Evolutionary conservation across 176 grass and related monocot genomes (phyloP).

Genomic region (Puya raimondii): DNA sequence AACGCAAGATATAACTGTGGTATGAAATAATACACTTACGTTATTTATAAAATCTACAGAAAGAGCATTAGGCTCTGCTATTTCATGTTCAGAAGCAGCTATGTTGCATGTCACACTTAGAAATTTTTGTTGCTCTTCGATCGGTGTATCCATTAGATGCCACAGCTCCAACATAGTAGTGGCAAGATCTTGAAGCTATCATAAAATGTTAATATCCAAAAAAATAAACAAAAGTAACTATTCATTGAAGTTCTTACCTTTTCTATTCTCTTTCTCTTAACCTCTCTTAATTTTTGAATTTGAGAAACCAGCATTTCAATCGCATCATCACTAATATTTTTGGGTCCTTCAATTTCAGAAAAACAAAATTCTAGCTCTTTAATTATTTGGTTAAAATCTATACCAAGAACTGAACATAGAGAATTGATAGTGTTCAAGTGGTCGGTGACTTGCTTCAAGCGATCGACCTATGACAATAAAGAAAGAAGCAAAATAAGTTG

Average conservation of each 20-base stretch:
- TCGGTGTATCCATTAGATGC: slow-evolving; percentile 88
- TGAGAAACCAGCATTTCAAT: slow-evolving; percentile 34
- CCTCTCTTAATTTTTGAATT: slow-evolving; percentile 39
- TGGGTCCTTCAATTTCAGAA: slow-evolving; percentile 3
- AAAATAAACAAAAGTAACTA: background rate
- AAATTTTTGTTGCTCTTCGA: slow-evolving; percentile 77
- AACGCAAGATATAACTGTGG: background rate
- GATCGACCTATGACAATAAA: slow-evolving; percentile 30
- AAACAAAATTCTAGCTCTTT: slow-evolving; percentile 3
- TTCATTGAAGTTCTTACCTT: slow-evolving; percentile 18
- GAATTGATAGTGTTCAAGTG: slow-evolving; percentile 33
- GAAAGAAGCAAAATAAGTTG: slow-evolving; percentile 16
- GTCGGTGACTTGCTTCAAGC: slow-evolving; percentile 41
- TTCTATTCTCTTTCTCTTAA: slow-evolving; percentile 58
- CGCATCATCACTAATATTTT: slow-evolving; percentile 34
- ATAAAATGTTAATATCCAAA: background rate
- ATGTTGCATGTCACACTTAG: slow-evolving; percentile 81
- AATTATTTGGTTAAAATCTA: slow-evolving; percentile 27
- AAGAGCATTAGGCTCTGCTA: slow-evolving; percentile 49
- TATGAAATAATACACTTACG: slow-evolving; percentile 14
- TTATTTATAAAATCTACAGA: slow-evolving; percentile 41
- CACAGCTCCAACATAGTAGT: slow-evolving; percentile 77
- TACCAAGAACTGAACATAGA: slow-evolving; percentile 50
- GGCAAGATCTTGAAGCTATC: slow-evolving; percentile 71
- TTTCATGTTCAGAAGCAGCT: slow-evolving; percentile 84